Conservation (phyloP, 257 asterid genomes). For the Paraleonurus japonicus region DNA sequence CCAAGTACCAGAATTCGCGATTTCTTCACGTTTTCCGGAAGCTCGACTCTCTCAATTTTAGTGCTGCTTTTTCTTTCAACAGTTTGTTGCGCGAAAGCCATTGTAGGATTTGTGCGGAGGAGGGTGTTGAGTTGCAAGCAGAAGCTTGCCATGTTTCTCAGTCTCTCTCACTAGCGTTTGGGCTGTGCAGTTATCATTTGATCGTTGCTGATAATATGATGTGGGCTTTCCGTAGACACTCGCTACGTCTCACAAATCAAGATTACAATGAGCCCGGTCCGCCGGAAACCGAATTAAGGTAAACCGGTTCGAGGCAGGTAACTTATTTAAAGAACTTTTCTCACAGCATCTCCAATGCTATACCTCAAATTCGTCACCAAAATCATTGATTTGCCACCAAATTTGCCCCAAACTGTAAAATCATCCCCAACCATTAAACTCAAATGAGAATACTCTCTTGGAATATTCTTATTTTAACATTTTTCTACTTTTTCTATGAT, state of each 20-base stretch:
- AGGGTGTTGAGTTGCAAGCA: conserved; percentile 46
- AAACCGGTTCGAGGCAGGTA: too few relatives aligned
- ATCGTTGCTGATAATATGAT: conserved; percentile 24
- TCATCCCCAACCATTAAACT: too few relatives aligned
- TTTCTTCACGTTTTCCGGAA: conserved; percentile 47
- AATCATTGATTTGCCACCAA: too few relatives aligned
- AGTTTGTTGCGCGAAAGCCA: conserved; percentile 33
- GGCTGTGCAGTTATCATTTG: conserved; percentile 15
- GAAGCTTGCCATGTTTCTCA: conserved; percentile 43
- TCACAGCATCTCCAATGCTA: too few relatives aligned
- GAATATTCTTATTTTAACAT: too few relatives aligned
- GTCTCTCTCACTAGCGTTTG: neutral
- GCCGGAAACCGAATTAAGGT: too few relatives aligned
- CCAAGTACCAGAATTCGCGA: conserved; percentile 74
- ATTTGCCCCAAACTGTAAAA: too few relatives aligned
- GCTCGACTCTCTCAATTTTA: conserved; percentile 37
- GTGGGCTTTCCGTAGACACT: conserved; percentile 21
- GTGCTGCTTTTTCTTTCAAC: conserved; percentile 24
- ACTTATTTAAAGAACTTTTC: too few relatives aligned
- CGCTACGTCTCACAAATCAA: neutral
- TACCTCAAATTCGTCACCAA: too few relatives aligned
- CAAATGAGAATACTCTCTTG: too few relatives aligned
- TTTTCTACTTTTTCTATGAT: too few relatives aligned
- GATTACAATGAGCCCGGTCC: too few relatives aligned
- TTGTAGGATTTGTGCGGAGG: conserved; percentile 27